Percentiles rank a stretch among this genome's conserved stretches.
These are phyloP conservation scores for Pichia nakasei DNA, from an alignment of 805 yeast species.

Conservation along the genomic window DNA sequence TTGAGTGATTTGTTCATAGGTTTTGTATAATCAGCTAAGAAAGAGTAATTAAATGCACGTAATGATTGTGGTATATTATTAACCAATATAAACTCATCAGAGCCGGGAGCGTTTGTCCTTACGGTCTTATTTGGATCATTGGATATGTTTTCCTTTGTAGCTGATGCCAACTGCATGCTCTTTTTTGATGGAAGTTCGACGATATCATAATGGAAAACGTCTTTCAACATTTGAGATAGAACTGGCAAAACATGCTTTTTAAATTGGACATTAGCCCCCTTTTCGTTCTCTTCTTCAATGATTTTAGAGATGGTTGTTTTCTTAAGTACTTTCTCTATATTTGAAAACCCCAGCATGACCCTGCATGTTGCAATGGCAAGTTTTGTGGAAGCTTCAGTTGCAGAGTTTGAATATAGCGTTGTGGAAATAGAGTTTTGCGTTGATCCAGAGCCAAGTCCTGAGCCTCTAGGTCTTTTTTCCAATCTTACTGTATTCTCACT, in stretches of 20 bases:
- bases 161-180: not conserved
- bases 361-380: slow-evolving; percentile 21
- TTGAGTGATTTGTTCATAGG: slow-evolving; percentile 5
- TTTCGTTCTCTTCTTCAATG: slow-evolving; percentile 23
- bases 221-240: slow-evolving; percentile 10
- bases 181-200: slow-evolving; percentile 17
- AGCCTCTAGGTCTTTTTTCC: not conserved
- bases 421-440: not conserved
- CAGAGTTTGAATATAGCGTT: slow-evolving; percentile 1
- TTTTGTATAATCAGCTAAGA: slow-evolving; percentile 6
- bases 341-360: slow-evolving; percentile 22
- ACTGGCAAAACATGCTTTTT: slow-evolving; percentile 18
- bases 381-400: slow-evolving; percentile 14
- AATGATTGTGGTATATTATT: slow-evolving; percentile 15
- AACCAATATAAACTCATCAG: slow-evolving; percentile 21
- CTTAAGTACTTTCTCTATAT: slow-evolving; percentile 21
- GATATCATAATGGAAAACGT: slow-evolving; percentile 20
- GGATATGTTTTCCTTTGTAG: not conserved
- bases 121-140: not conserved
- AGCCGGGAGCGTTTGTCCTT: not conserved
- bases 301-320: slow-evolving; percentile 20
- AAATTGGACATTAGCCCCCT: slow-evolving; percentile 21
- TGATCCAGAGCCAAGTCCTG: not conserved
- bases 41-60: slow-evolving; percentile 17
- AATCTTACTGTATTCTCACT: not conserved